Evolutionary conservation across 73 alveolate species (phyloP), one percentile per base, ranked within the genome.

Genomic region (Urostyla sp.): DNA sequence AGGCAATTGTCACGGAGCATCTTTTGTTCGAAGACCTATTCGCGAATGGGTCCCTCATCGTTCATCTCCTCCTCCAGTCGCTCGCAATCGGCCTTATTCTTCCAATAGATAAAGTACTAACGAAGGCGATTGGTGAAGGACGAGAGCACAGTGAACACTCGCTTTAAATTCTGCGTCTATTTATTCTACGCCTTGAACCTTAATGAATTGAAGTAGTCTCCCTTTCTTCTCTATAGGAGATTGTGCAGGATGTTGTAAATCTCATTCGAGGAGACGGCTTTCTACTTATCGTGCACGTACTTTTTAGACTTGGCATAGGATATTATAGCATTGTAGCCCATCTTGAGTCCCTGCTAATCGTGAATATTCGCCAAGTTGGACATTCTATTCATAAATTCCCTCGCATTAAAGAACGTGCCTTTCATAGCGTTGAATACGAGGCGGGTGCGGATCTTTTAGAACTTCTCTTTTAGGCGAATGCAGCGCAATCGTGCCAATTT

Each of bases 1-100:
- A 44, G 61, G 34, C 61, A 10, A 35, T 80, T 80, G 53, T 30
- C 32, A 0, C 61, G 26, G 18, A 21, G 45, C 21, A 26, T 15
- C 23, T 24, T 63, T 15, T 54, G 53, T n/a, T 30, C 76, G 13
- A 24, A 28, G 1, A 44, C 83, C 67, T 67, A 53, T 40, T 58
- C 59, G 36, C 90, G 44, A 11, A 67, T 49, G 13, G 83, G 84
- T 13, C 90, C 90, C 35, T 61, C 90, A 24, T 61, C 84, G 52
- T 80, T 38, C 80, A 80, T 48, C 16, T 52, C 78, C 28, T 30
- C 20, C 48, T 63, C 84, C 1, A 66, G 27, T 27, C 61, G 34
- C 35, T 34, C 24, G 49, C 34, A 37, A 34, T 36, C 60, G 3
- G 77, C 24, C 35, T 37, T n/a, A 6, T 61, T 67, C 40, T 51